A percentile compares a stretch with the other conserved stretches of the same genome.
Conservation (phyloP, 2,329 filamentous ascomycete genomes). For the Albophoma yamanashiensis region DNA sequence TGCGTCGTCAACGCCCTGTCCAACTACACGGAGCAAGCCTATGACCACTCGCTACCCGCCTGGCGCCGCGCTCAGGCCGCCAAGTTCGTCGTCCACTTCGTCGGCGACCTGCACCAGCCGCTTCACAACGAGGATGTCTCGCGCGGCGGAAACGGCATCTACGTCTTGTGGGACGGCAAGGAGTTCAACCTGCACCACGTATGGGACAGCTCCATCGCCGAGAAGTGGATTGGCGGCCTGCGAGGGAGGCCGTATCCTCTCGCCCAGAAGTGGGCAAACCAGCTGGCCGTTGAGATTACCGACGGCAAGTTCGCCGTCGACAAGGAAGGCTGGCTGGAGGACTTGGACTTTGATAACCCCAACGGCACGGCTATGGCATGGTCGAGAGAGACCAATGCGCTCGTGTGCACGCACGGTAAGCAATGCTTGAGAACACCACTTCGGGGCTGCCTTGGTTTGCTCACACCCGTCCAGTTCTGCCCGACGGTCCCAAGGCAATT, state of each 20-base stretch:
- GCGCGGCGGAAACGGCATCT: slow-evolving; percentile 57
- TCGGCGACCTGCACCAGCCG: slow-evolving; percentile 61
- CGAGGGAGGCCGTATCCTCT: slow-evolving; percentile 36
- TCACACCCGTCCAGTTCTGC: slow-evolving; percentile 37
- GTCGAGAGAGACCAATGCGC: slow-evolving; percentile 52
- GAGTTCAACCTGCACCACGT: slow-evolving; percentile 59
- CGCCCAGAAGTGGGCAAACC: slow-evolving; percentile 45
- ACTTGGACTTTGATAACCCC: slow-evolving; percentile 43
- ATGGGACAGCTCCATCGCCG: slow-evolving; percentile 62
- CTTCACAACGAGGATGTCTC: slow-evolving; percentile 54
- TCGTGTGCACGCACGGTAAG: slow-evolving; percentile 51
- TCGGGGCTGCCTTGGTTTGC: not conserved
- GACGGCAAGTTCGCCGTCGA: slow-evolving; percentile 41
- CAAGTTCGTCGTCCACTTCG: slow-evolving; percentile 58
- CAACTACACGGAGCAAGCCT: slow-evolving; percentile 48
- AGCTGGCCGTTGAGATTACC: slow-evolving; percentile 42
- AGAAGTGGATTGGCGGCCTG: slow-evolving; percentile 49
- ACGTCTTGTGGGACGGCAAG: slow-evolving; percentile 47
- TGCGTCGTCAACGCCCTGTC: slow-evolving; percentile 51
- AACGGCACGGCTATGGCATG: slow-evolving; percentile 48
- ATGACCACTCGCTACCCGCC: slow-evolving; percentile 31
- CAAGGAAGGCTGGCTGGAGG: slow-evolving; percentile 43
- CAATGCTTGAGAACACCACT: slow-evolving; percentile 1
- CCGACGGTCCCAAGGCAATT: slow-evolving; percentile 48
- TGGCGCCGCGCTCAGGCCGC: slow-evolving; percentile 46